phyloP scores from a whole-genome alignment of 805 yeast genomes.

The Candida namnaoensis region DNA sequence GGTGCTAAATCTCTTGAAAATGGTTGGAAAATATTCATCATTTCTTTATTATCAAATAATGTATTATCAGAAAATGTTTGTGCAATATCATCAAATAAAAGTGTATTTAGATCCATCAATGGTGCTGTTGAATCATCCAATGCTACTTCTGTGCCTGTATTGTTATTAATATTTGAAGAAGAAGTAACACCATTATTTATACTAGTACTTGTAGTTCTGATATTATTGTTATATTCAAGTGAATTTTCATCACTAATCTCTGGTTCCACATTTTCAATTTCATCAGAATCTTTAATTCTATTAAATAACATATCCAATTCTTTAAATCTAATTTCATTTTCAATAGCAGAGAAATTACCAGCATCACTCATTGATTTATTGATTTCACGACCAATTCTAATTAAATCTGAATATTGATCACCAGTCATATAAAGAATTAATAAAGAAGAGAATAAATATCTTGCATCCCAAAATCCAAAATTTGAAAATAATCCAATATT shows the following conservation, averaged over 20 bases:
- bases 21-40: constrained; percentile 8
- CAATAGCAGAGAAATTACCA: constrained; percentile 23
- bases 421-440: constrained; percentile 21
- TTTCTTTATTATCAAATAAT: background rate
- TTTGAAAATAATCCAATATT: constrained; percentile 22
- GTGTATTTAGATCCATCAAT: constrained; percentile 10
- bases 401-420: constrained; percentile 12
- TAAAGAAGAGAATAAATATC: constrained; percentile 26
- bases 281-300: constrained; percentile 5
- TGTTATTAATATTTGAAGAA: no score
- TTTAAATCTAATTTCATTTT: constrained; percentile 18
- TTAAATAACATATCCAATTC: constrained; percentile 16
- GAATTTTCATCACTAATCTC: background rate
- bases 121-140: no score
- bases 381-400: constrained; percentile 13
- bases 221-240: background rate
- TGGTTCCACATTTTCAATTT: background rate
- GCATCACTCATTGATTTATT: constrained; percentile 18
- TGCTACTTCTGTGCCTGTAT: no score
- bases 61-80: constrained; percentile 9
- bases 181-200: no score
- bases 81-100: constrained; percentile 11
- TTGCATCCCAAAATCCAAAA: constrained; percentile 31
- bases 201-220: background rate
- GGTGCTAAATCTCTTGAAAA: constrained; percentile 10